Base-by-base conservation (phyloP, 768 basidiomycete genomes). In the Podaxis sp. region DNA sequence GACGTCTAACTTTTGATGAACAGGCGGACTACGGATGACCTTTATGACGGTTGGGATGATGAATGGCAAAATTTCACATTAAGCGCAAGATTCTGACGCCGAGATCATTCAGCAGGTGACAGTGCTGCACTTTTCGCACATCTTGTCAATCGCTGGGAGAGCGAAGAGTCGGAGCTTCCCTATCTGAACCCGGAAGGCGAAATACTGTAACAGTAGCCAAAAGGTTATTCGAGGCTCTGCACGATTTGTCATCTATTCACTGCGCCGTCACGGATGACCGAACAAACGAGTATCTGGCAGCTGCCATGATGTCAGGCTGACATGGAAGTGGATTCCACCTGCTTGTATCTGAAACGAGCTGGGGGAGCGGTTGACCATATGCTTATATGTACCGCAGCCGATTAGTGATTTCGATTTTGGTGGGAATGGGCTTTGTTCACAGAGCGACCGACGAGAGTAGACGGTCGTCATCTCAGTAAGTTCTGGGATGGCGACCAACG, bases 251-350 rank as follows among this genome's bases (percentile, higher is more conserved):
- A 51, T 17, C 48, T 52, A 24, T 22, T 33, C 38, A 20, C 13
- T 40, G 13, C 17, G 10, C 10, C 48, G 38, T 51, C 36, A 40
- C 41, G 24, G 13, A 40, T 38, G 48, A n/a, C 24, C 49, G 24
- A 44, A 24, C 22, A 22, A 13, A 40, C 20, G 12, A 38, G 22
- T 22, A 30, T 26, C 36, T 60, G 58, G 50, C 58, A 60, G 58
- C 22, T 52, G 58, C 50, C 58, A 60, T 60, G 58, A 60, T 60
- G 49, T 38, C 48, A 38, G 49, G 51, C 49, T 37, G 12, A 4
- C 26, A 38, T 40, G 6, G 48, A 37, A 40, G 36, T 38, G 36
- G 17, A 58, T 48, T 22, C 28, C 30, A 8, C 5, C 20, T 20
- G 22, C 20, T 24, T 10, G 57, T 5, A 51, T n/a, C 15, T 30